Evolutionary conservation across 129 eudicot genomes (phyloP).

Genomic region (Pittosporum tobira): DNA sequence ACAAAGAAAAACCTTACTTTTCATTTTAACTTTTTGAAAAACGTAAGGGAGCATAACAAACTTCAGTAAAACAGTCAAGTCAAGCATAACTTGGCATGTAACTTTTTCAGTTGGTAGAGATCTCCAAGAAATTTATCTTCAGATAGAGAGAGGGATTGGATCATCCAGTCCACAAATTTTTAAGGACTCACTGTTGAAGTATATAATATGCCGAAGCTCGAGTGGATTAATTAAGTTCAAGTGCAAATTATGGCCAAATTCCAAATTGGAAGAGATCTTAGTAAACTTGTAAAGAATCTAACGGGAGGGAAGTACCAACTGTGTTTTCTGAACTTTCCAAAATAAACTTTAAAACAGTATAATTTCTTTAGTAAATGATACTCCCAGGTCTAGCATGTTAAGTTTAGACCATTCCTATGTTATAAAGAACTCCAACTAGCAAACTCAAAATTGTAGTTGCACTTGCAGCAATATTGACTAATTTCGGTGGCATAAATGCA

Average conservation of each 20-base stretch:
- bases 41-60: neutral
- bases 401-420: too few relatives aligned
- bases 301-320: too few relatives aligned
- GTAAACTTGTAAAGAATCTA: too few relatives aligned
- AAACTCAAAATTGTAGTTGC: neutral
- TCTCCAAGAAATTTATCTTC: neutral
- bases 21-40: neutral
- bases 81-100: neutral
- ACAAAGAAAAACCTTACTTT: neutral
- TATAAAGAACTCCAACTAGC: neutral
- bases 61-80: neutral
- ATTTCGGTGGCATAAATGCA: neutral
- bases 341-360: too few relatives aligned
- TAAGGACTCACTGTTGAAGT: too few relatives aligned
- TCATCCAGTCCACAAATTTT: too few relatives aligned
- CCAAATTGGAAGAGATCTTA: neutral
- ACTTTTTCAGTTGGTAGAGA: slow-evolving; percentile 1
- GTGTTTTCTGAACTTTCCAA: too few relatives aligned
- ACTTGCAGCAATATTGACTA: neutral
- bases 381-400: too few relatives aligned
- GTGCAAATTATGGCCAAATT: neutral
- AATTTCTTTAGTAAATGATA: too few relatives aligned
- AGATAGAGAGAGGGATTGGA: too few relatives aligned
- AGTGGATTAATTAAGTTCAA: too few relatives aligned
- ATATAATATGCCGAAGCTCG: too few relatives aligned